A percentile compares a stretch with the other conserved stretches of the same genome.
Evolutionary conservation across 2,329 filamentous ascomycete species (phyloP).

Genomic region (Aspergillus niger): DNA sequence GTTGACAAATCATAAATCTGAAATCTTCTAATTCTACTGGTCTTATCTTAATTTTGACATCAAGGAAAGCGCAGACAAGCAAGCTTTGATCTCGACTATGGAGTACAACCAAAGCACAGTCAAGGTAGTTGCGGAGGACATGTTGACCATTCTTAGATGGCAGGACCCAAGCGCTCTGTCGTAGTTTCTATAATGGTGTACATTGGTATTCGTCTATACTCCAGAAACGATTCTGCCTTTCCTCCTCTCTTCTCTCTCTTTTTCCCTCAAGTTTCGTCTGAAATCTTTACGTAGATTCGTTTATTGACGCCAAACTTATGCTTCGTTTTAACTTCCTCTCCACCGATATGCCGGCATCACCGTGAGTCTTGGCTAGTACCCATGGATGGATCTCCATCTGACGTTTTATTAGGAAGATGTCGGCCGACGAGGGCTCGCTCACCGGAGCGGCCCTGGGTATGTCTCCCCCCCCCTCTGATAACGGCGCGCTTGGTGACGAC

Average conservation of each 20-base stretch:
- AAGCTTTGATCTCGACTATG: not conserved
- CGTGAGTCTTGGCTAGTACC: not conserved
- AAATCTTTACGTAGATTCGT: not conserved
- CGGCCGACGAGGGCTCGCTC: not conserved
- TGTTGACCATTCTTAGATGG: not conserved
- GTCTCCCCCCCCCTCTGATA: not conserved
- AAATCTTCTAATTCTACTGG: not conserved
- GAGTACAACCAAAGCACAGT: not conserved
- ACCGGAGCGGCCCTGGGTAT: not conserved
- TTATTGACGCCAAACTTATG: not conserved
- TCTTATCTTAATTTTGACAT: not conserved
- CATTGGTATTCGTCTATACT: not conserved
- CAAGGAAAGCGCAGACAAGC: not conserved
- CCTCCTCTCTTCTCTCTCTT: not conserved
- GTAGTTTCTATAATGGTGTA: not conserved
- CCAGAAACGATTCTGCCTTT: not conserved
- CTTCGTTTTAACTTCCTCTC: not conserved
- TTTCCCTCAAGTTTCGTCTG: not conserved
- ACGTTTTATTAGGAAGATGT: not conserved
- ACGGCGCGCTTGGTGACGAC: not conserved
- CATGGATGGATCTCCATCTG: not conserved
- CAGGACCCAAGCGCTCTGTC: not conserved
- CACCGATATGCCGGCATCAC: not conserved
- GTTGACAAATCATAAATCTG: not conserved
- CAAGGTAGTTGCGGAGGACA: not conserved